Percentiles rank a stretch among this genome's conserved stretches.
Conservation (phyloP, 306 rosid genomes). For the Morella rubra region DNA sequence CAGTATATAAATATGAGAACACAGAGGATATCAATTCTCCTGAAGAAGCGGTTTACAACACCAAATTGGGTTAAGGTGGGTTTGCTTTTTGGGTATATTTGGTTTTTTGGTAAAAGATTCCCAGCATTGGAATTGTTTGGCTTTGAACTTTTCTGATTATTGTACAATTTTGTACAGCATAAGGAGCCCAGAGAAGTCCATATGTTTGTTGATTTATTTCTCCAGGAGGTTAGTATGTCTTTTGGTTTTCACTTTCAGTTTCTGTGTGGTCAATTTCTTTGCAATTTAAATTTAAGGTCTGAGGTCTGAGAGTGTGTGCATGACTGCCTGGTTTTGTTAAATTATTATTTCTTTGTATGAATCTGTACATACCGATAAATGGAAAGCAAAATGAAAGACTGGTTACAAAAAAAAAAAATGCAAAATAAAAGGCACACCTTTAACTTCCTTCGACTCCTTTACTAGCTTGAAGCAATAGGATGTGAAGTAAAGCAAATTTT, state of each 20-base stretch:
- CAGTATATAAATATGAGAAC: conserved; percentile 87
- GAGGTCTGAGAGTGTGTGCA: conserved; percentile 10
- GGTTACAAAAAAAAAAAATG: too few species aligned
- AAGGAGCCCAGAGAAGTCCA: conserved; percentile 98
- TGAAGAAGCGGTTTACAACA: conserved; percentile 83
- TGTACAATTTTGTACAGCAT: conserved; percentile 58
- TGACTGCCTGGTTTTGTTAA: conserved; percentile 10
- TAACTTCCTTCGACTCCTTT: conserved; percentile 25
- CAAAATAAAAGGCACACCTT: neutral
- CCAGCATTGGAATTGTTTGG: conserved; percentile 20
- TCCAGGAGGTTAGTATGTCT: conserved; percentile 73
- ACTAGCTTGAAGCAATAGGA: conserved; percentile 68
- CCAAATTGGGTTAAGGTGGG: conserved; percentile 95
- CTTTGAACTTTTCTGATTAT: conserved; percentile 23
- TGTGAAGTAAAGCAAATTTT: conserved; percentile 81
- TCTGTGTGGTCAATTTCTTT: conserved; percentile 11
- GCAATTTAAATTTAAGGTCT: conserved; percentile 12
- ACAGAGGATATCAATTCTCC: conserved; percentile 75
- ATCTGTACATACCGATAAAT: conserved; percentile 11
- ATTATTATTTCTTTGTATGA: conserved; percentile 13
- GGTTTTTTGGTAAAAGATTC: conserved; percentile 12
- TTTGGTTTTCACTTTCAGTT: conserved; percentile 4
- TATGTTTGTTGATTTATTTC: conserved; percentile 91
- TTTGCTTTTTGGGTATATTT: conserved; percentile 19
- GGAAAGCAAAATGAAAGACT: conserved; percentile 16